Base-by-base conservation (phyloP, 495 filamentous ascomycete genomes). In the Aspergillus saccharolyticus region DNA sequence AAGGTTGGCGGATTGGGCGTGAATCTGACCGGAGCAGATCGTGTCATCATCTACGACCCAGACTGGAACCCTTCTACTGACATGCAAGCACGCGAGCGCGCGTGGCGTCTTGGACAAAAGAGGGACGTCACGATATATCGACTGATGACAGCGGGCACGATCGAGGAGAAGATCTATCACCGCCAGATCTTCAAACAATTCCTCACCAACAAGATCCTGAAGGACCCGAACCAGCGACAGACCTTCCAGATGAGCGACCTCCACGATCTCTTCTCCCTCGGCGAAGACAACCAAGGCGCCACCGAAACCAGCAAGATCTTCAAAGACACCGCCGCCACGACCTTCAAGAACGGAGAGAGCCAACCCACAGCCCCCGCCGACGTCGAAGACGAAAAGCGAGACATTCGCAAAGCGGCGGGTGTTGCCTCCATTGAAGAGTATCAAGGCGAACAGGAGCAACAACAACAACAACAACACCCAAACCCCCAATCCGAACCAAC, bases 81-180 rank as follows among this genome's bases (percentile, higher is more conserved):
- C 64, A 76, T 93, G 24, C 93, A 98, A 67, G 94, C 94, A 4
- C 85, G 93, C n/a, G 94, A 98, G 72, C 83, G 94, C 55, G 93
- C 94, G 20, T 97, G 94, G 94, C 83, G 94, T 43, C 78, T 98
- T 12, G 94, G 94, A 3, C 94, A 98, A 72, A 97, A 92, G 66
- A 85, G 86, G 48, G 89, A 96, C 46, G 94, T 98, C 18, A 91
- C 87, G 0, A 91, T 98, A 28, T 98, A 94, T 69, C 88, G 94
- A 21, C 78, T 98, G 42, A 91, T 98, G 88, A 94, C 90, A n/a
- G 89, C 90, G 2, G 92, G 93, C 16, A 97, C 94, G 0, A 97
- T 98, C 30, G 94, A 98, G 65, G 94, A 98, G 72, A 97, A 97
- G 78, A 97, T 98, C 43, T 97, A 97, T 56, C 94, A 97, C 68